Conservation (phyloP, 345 rosid genomes). For the Eucalyptus dawsonii region DNA sequence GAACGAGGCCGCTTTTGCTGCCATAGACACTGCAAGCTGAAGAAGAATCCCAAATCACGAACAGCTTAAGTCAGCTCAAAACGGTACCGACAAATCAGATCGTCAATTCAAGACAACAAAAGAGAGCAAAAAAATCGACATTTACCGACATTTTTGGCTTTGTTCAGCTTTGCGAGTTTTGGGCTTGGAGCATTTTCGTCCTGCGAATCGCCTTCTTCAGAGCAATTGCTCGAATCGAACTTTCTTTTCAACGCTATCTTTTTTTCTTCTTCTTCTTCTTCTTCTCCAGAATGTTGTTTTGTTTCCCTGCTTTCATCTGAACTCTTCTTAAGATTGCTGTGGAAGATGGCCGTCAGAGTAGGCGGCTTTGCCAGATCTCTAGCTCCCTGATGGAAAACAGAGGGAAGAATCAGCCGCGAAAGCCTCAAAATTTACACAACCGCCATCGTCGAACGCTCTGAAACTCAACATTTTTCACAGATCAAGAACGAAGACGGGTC, state of each 20-base stretch:
- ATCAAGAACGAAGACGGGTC: neutral
- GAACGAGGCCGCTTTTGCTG: constrained; percentile 63
- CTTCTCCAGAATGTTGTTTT: constrained; percentile 10
- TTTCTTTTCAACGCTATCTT: constrained; percentile 56
- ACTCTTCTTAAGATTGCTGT: constrained; percentile 14
- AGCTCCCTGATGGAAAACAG: constrained; percentile 44
- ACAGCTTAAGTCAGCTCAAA: neutral
- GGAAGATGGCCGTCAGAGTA: constrained; percentile 57
- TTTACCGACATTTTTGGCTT: constrained; percentile 55
- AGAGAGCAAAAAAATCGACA: neutral
- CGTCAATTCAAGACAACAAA: neutral
- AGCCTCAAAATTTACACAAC: neutral
- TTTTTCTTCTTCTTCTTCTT: neutral
- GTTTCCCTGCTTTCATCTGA: neutral
- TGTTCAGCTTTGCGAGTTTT: constrained; percentile 35
- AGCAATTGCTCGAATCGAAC: constrained; percentile 24
- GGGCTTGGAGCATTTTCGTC: constrained; percentile 26
- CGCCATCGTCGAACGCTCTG: neutral
- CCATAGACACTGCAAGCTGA: constrained; percentile 88
- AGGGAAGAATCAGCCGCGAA: neutral
- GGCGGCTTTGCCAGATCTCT: constrained; percentile 76
- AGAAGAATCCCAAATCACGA: neutral
- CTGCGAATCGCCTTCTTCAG: constrained; percentile 14
- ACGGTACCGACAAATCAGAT: neutral
- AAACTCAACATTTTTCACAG: neutral